These are phyloP conservation scores for Xerophyta viscosa DNA, from an alignment of 106 monocot species.

Conservation along the genomic window DNA sequence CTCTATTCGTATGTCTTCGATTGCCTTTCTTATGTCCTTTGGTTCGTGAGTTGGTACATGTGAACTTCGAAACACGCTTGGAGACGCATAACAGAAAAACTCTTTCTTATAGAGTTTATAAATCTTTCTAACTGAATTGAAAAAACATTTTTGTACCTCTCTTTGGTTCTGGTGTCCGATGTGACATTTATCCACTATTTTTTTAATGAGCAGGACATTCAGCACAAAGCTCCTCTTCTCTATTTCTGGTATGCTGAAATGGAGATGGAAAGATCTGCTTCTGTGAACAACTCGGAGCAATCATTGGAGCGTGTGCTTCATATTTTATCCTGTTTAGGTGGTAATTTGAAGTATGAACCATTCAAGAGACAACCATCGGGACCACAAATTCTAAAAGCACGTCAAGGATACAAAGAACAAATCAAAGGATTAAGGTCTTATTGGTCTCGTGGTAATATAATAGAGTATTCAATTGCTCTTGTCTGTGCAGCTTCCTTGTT, in stretches of 20 bases:
- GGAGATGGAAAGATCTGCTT: slow-evolving; percentile 35
- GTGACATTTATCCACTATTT: not conserved
- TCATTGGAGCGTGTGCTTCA: slow-evolving; percentile 48
- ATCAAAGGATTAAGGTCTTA: slow-evolving; percentile 39
- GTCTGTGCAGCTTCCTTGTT: slow-evolving; percentile 81
- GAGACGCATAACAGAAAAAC: no score
- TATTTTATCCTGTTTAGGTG: slow-evolving; percentile 70
- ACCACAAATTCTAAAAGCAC: slow-evolving; percentile 55
- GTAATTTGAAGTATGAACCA: slow-evolving; percentile 46
- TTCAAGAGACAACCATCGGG: slow-evolving; percentile 36
- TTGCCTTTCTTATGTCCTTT: no score
- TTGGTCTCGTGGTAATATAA: slow-evolving; percentile 60
- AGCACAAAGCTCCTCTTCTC: slow-evolving; percentile 46
- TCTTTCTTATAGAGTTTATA: no score
- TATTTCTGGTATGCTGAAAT: slow-evolving; percentile 93
- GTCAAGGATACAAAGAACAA: slow-evolving; percentile 89
- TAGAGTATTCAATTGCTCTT: slow-evolving; percentile 61
- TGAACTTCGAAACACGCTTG: no score
- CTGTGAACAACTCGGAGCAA: slow-evolving; percentile 19
- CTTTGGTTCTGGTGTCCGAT: no score
- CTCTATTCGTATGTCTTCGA: no score
- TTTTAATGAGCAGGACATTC: slow-evolving; percentile 40
- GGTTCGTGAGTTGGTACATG: no score
- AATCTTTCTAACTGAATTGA: no score
- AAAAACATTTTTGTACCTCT: no score